phyloP scores from a whole-genome alignment of 768 basidiomycete genomes.

The Pleurotus tuoliensis region DNA sequence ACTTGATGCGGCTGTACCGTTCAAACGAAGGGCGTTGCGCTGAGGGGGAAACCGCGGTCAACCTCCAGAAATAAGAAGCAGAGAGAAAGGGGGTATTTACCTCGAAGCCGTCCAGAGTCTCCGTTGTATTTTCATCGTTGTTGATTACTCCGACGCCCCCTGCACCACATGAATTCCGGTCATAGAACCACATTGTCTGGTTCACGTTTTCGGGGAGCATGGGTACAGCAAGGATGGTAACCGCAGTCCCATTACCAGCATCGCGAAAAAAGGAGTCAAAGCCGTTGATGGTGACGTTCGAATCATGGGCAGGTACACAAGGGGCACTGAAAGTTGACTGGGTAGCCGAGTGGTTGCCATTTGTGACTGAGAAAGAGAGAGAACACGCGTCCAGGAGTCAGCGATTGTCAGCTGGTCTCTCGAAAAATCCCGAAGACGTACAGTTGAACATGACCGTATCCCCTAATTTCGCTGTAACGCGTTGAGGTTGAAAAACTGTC shows the following conservation, averaged over 20 bases:
- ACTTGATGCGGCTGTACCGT: constrained; percentile 37
- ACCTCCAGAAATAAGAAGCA: background rate
- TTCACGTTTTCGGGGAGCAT: constrained; percentile 37
- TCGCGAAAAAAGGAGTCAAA: constrained; percentile 53
- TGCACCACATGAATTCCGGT: constrained; percentile 46
- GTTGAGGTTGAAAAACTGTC: constrained; percentile 43
- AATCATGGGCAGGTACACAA: constrained; percentile 46
- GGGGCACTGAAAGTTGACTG: constrained; percentile 54
- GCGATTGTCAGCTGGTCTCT: background rate
- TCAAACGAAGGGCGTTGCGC: constrained; percentile 56
- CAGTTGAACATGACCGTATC: constrained; percentile 59
- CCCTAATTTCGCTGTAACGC: constrained; percentile 38
- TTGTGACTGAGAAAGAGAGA: constrained; percentile 33
- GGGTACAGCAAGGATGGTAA: constrained; percentile 41
- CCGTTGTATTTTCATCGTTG: constrained; percentile 37
- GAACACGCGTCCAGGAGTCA: background rate
- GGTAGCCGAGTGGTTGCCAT: constrained; percentile 50
- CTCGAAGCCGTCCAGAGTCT: constrained; percentile 41
- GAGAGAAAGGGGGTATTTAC: constrained; percentile 24
- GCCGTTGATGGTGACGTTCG: constrained; percentile 48
- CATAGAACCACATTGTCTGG: constrained; percentile 58
- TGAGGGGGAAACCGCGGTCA: constrained; percentile 17
- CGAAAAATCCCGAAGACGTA: constrained; percentile 18
- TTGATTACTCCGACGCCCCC: constrained; percentile 66
- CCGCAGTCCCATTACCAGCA: constrained; percentile 41